These are phyloP conservation scores for Fusarium torulosum DNA, from an alignment of 2,329 filamentous ascomycete genomes.

Conservation along the genomic window DNA sequence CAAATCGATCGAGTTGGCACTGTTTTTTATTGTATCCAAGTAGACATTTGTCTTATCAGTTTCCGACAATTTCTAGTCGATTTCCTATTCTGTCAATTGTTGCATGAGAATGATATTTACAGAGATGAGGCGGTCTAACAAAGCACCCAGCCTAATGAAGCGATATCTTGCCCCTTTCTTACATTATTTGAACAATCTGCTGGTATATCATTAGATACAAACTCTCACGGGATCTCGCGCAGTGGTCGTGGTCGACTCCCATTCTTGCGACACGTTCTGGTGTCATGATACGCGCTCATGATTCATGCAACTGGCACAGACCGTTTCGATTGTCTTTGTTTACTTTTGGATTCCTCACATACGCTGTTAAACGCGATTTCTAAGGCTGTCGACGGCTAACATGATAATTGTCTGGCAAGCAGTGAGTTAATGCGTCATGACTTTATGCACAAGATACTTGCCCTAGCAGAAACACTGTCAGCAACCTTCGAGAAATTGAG, in stretches of 20 bases:
- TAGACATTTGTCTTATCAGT: background rate
- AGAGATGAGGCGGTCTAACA: background rate
- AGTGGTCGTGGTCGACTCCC: background rate
- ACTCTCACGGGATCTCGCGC: constrained; percentile 25
- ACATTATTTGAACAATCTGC: too few species aligned
- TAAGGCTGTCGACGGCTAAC: background rate
- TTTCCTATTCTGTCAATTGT: background rate
- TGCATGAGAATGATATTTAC: background rate
- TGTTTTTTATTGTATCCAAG: background rate
- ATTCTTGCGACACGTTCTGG: constrained; percentile 9
- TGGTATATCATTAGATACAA: background rate
- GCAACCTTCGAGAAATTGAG: background rate
- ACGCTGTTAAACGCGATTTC: background rate
- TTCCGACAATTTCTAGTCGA: background rate
- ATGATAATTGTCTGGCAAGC: background rate
- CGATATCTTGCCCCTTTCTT: background rate
- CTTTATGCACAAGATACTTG: background rate
- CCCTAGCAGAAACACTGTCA: background rate
- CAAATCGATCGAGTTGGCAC: background rate
- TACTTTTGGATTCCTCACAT: constrained; percentile 14
- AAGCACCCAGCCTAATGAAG: background rate
- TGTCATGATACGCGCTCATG: constrained; percentile 35
- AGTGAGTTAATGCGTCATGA: constrained; percentile 13
- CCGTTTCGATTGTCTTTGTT: constrained; percentile 18
- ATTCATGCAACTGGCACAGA: constrained; percentile 29